phyloP scores from a whole-genome alignment of 1,284 basidiomycete genomes.

The Pascua guehoae region DNA sequence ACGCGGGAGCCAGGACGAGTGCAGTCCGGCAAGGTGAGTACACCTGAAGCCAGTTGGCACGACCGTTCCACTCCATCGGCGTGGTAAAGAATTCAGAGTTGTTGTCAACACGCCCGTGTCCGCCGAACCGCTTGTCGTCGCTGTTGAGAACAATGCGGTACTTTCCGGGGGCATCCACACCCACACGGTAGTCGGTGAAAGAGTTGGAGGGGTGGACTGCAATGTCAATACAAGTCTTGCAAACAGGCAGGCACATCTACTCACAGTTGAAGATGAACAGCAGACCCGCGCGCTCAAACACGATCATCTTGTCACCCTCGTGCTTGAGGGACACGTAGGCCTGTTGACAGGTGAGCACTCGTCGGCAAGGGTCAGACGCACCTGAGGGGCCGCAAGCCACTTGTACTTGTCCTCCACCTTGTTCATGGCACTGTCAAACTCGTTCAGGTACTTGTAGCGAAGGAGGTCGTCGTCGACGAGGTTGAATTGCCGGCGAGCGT shows the following conservation, averaged over 20 bases:
- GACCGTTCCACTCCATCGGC: conserved; percentile 82
- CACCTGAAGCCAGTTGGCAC: conserved; percentile 85
- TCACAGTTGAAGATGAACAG: conserved; percentile 90
- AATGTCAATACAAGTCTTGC: neutral
- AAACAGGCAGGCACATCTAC: conserved; percentile 1
- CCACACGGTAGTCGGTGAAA: conserved; percentile 89
- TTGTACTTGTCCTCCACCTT: conserved; percentile 68
- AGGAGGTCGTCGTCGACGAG: conserved; percentile 79
- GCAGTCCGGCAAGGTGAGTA: conserved; percentile 73
- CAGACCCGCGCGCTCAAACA: conserved; percentile 86
- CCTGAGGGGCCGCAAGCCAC: conserved; percentile 82
- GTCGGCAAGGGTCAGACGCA: conserved; percentile 35
- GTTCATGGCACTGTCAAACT: conserved; percentile 95
- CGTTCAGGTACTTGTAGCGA: conserved; percentile 88
- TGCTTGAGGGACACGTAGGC: conserved; percentile 91
- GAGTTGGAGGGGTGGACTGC: conserved; percentile 74
- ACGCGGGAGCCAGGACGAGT: conserved; percentile 59
- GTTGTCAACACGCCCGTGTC: conserved; percentile 74
- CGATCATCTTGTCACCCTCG: conserved; percentile 85
- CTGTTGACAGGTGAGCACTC: conserved; percentile 45
- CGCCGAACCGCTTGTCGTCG: conserved; percentile 83
- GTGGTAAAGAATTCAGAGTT: conserved; percentile 73
- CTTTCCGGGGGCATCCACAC: conserved; percentile 80
- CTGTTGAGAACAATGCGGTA: conserved; percentile 77
- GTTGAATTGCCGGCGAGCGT: conserved; percentile 94